Conservation (phyloP, 768 basidiomycete species). For the Podaxis mareebaensis region DNA sequence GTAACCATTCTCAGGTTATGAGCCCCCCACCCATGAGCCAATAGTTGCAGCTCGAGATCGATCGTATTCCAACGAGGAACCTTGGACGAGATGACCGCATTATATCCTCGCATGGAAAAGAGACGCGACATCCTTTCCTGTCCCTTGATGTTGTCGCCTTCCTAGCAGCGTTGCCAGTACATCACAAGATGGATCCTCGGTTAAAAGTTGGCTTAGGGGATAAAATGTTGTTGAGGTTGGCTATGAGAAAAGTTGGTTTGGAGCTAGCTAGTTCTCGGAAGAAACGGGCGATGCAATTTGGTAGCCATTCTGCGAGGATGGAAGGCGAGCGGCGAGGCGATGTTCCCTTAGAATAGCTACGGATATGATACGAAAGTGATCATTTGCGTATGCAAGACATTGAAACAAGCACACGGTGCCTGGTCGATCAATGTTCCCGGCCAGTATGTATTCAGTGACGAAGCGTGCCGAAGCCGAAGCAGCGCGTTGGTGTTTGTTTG, state of each 20-base stretch:
- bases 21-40: conserved; percentile 1
- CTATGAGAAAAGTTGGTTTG: conserved; percentile 73
- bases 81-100: conserved; percentile 94
- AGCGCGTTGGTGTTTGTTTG: conserved; percentile 22
- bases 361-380: background rate
- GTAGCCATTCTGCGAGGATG: conserved; percentile 85
- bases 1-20: conserved; percentile 6
- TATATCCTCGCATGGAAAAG: conserved; percentile 88
- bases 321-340: conserved; percentile 65
- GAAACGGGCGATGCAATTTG: conserved; percentile 98
- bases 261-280: conserved; percentile 71
- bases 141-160: conserved; percentile 78
- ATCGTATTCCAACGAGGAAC: conserved; percentile 86
- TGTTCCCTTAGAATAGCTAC: conserved; percentile 29
- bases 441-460: background rate
- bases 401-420: background rate
- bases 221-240: conserved; percentile 80
- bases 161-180: conserved; percentile 76
- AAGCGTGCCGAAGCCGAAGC: conserved; percentile 15
- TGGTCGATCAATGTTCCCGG: conserved; percentile 4
- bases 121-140: conserved; percentile 89
- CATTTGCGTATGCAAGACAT: background rate
- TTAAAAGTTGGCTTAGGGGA: conserved; percentile 81
- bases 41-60: conserved; percentile 87
- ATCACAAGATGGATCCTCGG: conserved; percentile 80